Evolutionary conservation across 2,329 filamentous ascomycete genomes (phyloP), one percentile per base, ranked within the genome.

Genomic region (Aureobasidium sp.): DNA sequence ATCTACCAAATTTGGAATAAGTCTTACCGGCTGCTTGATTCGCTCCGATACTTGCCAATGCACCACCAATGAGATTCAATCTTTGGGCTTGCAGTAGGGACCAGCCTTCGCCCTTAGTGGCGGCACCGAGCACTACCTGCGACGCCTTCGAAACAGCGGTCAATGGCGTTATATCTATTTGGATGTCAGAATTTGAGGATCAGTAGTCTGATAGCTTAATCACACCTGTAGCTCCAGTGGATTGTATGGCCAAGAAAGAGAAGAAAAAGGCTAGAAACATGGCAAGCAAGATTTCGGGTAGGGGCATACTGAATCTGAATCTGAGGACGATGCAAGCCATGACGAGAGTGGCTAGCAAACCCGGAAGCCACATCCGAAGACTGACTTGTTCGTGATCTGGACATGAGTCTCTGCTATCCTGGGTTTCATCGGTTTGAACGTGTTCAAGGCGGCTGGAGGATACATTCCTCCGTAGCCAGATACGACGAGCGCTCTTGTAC

Each of bases 91-190:
- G 76, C 6, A 77, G 70, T 62, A 86, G 68, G 2, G 77, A 72
- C 76, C 84, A 86, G 68, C 84, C 79, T 65, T 85, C 80, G 68
- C 85, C 82, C 42, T 84, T 83, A 42, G 89, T 91, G 36, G 89
- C 88, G 60, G 86, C 89, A 69, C 90, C 90, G 55, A 90, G 88
- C 64, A 92, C 83, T 64, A 92, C 86, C 79, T 92, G 90, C 2
- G 88, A 90, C 4, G 89, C 89, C 77, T 92, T 92, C 69, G 89
- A 85, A 0, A 88, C 88, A 4, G 90, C 88, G 4, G 90, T 91
- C 2, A 92, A 81, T 0, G 90, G 90, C 0, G 89, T 89, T 70
- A 85, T 86, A 70, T 90, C 87, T 48, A 23, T 48, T 11, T 20
- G 20, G 20, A 27, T 16, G 45, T 48, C 25, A 27, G 25, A 48